Percentiles rank a stretch among this genome's conserved stretches.
phyloP scores from a whole-genome alignment of 352 stramenopile genomes.

The Achlya hypogyna region DNA sequence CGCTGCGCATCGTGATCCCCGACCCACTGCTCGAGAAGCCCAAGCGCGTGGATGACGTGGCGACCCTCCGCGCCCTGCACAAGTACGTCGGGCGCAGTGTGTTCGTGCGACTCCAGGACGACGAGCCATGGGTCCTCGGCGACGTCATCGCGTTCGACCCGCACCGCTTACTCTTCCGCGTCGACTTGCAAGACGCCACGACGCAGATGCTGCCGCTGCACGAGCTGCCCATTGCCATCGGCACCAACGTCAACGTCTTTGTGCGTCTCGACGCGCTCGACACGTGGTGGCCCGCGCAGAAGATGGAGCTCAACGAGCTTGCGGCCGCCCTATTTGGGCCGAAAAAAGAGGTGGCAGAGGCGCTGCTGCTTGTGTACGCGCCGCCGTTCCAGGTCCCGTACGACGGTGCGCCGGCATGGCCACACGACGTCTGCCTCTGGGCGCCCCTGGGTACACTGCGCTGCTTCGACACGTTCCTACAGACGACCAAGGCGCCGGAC shows the following conservation, averaged over 20 bases:
- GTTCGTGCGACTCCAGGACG: conserved; percentile 15
- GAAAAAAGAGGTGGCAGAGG: conserved; percentile 29
- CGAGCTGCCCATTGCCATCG: conserved; percentile 55
- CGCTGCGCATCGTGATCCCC: conserved; percentile 14
- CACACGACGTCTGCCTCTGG: conserved; percentile 59
- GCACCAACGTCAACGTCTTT: conserved; percentile 52
- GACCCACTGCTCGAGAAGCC: neutral
- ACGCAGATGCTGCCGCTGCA: conserved; percentile 55
- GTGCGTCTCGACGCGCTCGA: conserved; percentile 54
- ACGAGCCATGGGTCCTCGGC: conserved; percentile 72
- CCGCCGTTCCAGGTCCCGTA: neutral
- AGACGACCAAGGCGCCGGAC: neutral
- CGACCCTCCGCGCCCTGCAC: conserved; percentile 6
- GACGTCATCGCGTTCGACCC: conserved; percentile 54
- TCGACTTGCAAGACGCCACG: conserved; percentile 64
- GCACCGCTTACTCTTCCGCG: conserved; percentile 37
- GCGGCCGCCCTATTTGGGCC: conserved; percentile 35
- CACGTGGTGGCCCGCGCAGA: conserved; percentile 64
- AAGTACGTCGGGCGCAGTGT: conserved; percentile 8
- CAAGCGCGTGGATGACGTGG: neutral
- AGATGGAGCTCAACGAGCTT: conserved; percentile 54
- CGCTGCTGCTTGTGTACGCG: conserved; percentile 48
- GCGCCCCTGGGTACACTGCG: conserved; percentile 30
- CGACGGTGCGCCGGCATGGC: conserved; percentile 21
- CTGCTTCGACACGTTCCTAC: conserved; percentile 13